Evolutionary conservation across 169 alveolate species (phyloP), one percentile per base, ranked within the genome.

Genomic region (Eimeria maxima): DNA sequence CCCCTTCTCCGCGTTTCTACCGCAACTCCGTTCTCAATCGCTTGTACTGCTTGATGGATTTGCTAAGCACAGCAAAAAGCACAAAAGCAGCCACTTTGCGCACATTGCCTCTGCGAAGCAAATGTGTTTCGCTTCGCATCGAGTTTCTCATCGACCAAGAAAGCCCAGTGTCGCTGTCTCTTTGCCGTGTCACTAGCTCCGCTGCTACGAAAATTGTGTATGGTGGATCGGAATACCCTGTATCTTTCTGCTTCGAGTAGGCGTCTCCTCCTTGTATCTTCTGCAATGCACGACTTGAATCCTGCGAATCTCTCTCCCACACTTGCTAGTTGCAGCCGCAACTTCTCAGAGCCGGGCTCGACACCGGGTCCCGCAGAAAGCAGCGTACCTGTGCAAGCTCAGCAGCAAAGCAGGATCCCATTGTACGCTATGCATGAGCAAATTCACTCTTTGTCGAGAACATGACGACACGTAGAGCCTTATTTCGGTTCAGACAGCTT

Each of bases 231-330:
- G 90, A 42, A 50, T 65, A 95, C 97, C 95, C 81, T 90, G 69
- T 89, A 95, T 47, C 96, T 45, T 44, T 84, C 84, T 44, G 91
- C 97, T 50, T 88, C 93, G 29, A 91, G 76, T 88, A 89, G 53
- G 57, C 90, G 90, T 65, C 87, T 53, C 67, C 96, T 53, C 67
- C 95, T 42, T n/a, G 94, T 65, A 50, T 95, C 97, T 45, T 95
- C 97, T 4, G 93, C 97, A 50, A 95, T 89, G 2, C 96, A 55
- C 0, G 95, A 76, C 92, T 95, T 83, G 44, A 95, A 95, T n/a
- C 97, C 97, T 53, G 93, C 83, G 45, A 95, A 95, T 14, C 95
- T 74, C 53, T 95, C 92, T 7, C 92, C 97, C 44, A 95, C 96
- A 38, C 89, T 89, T 27, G 86, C 89, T 20, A 95, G 88, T 71